A percentile compares a stretch with the other conserved stretches of the same genome.
phyloP scores from a whole-genome alignment of 306 rosid species.

The Myrica gale region DNA sequence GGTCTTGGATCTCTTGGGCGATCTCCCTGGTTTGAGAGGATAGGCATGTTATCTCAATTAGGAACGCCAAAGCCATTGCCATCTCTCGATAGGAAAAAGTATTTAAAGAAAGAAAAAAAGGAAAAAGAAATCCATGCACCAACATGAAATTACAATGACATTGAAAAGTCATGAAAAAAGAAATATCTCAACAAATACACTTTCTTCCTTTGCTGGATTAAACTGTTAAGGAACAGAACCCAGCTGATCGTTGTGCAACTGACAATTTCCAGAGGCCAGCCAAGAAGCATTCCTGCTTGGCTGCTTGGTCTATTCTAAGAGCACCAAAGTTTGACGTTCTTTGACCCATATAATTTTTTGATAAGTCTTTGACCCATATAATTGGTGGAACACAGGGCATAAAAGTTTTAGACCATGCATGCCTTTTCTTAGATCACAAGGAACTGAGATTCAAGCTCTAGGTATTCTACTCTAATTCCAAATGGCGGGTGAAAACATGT shows the following conservation, averaged over 20 bases:
- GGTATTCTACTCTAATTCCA: neutral
- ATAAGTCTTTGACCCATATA: neutral
- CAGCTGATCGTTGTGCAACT: too few species aligned
- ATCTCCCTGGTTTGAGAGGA: constrained; percentile 47
- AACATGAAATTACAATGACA: neutral
- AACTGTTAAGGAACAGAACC: neutral
- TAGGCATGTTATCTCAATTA: constrained; percentile 18
- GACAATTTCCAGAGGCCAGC: neutral
- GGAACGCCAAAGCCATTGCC: neutral
- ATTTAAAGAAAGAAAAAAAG: neutral
- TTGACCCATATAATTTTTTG: neutral
- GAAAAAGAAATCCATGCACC: neutral
- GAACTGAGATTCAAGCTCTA: neutral
- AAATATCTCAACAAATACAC: neutral
- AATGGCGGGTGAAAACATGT: neutral
- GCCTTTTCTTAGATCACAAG: neutral
- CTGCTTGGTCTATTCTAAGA: neutral
- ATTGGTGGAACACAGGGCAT: neutral
- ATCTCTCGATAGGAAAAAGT: neutral
- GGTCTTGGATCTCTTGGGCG: constrained; percentile 48
- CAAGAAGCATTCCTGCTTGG: neutral
- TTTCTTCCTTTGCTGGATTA: neutral
- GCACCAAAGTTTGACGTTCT: neutral
- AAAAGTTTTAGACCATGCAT: neutral
- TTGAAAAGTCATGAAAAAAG: neutral